Evolutionary conservation across 352 stramenopile species (phyloP).

Genomic region (Phytophthora parvispora): DNA sequence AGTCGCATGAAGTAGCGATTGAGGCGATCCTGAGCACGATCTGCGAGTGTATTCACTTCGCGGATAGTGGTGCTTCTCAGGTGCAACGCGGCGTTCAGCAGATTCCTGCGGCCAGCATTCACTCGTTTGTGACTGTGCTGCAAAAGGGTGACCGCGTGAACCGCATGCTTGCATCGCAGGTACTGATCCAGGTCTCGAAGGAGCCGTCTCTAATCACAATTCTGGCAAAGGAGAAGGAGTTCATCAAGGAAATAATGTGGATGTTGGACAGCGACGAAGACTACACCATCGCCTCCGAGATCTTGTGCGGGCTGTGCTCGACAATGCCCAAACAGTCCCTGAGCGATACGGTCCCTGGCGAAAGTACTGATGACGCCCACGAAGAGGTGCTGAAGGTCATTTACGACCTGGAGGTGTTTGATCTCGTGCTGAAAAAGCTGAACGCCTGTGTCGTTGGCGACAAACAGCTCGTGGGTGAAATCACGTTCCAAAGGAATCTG

Average conservation of each 20-base stretch:
- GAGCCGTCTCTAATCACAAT: conserved; percentile 67
- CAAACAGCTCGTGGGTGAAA: conserved; percentile 80
- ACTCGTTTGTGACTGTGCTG: conserved; percentile 72
- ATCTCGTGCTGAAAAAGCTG: conserved; percentile 75
- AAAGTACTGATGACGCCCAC: conserved; percentile 34
- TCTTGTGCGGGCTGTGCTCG: conserved; percentile 73
- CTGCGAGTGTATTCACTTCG: conserved; percentile 77
- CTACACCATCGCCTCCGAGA: conserved; percentile 76
- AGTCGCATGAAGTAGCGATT: conserved; percentile 73
- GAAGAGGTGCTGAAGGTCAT: conserved; percentile 63
- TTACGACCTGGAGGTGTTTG: conserved; percentile 69
- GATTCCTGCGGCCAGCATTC: conserved; percentile 62
- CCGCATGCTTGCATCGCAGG: conserved; percentile 78
- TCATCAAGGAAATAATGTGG: conserved; percentile 78
- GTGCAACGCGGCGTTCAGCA: conserved; percentile 52
- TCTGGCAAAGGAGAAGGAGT: conserved; percentile 61
- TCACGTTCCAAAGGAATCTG: conserved; percentile 84
- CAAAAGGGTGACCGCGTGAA: conserved; percentile 69
- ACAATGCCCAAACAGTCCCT: conserved; percentile 45
- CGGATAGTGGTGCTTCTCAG: conserved; percentile 46
- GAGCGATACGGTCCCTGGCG: conserved; percentile 18
- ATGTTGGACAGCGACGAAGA: conserved; percentile 83
- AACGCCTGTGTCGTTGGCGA: conserved; percentile 74
- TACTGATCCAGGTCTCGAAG: conserved; percentile 72
- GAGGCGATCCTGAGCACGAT: conserved; percentile 83